phyloP scores from a whole-genome alignment of 768 basidiomycete genomes.

The Gloeostereum incarnatum region DNA sequence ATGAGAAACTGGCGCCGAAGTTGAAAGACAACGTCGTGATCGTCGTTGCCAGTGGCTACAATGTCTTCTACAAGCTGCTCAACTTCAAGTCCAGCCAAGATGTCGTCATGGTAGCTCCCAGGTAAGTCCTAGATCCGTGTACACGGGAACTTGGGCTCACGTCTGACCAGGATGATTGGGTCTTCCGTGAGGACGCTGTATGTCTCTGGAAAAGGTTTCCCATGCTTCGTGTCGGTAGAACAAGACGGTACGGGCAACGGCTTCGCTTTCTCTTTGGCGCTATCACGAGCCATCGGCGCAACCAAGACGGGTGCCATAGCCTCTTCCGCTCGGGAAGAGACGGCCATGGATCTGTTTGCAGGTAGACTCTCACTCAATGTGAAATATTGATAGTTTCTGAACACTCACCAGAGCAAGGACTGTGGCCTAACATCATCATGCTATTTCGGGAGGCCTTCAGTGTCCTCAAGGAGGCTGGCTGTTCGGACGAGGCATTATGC shows the following conservation, averaged over 20 bases:
- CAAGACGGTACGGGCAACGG: slow-evolving; percentile 48
- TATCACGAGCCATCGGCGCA: slow-evolving; percentile 50
- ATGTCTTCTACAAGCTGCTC: slow-evolving; percentile 52
- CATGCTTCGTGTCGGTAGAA: slow-evolving; percentile 57
- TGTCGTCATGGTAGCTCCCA: slow-evolving; percentile 60
- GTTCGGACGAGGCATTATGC: slow-evolving; percentile 57
- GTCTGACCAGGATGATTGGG: slow-evolving; percentile 46
- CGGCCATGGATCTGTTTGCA: slow-evolving; percentile 55
- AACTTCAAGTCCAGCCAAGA: slow-evolving; percentile 43
- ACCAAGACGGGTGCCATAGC: slow-evolving; percentile 57
- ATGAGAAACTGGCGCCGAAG: slow-evolving; percentile 37
- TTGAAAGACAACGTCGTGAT: slow-evolving; percentile 39
- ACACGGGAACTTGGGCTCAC: neutral
- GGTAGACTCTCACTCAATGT: slow-evolving; percentile 13
- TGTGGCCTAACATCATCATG: slow-evolving; percentile 62
- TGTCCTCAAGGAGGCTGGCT: slow-evolving; percentile 53
- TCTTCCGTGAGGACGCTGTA: slow-evolving; percentile 56
- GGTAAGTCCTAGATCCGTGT: slow-evolving; percentile 21
- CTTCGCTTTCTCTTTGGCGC: slow-evolving; percentile 35
- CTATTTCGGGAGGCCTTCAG: slow-evolving; percentile 57
- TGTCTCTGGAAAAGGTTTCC: slow-evolving; percentile 50
- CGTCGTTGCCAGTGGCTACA: slow-evolving; percentile 58
- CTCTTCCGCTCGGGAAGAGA: slow-evolving; percentile 54
- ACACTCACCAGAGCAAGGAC: slow-evolving; percentile 35
- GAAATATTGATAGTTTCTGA: neutral